These are phyloP conservation scores for Rhizophora apiculata DNA, from an alignment of 345 rosid species.

Conservation along the genomic window DNA sequence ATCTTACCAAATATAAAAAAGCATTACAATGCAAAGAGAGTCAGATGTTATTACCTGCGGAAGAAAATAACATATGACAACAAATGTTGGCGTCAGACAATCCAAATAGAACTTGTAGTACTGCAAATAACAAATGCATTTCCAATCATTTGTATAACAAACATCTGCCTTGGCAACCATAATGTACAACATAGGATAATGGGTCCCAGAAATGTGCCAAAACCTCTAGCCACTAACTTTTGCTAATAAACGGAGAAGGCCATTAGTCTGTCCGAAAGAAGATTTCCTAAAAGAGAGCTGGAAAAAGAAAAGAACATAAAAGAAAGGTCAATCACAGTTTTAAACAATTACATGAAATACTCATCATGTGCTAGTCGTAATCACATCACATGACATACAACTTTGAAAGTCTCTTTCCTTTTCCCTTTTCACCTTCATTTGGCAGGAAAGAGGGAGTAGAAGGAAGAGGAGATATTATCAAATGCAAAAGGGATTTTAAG, in stretches of 20 bases:
- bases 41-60: constrained; percentile 56
- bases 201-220: neutral
- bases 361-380: neutral
- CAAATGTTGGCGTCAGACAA: constrained; percentile 43
- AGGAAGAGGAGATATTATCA: no score
- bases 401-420: no score
- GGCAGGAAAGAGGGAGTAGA: no score
- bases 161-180: constrained; percentile 8
- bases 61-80: constrained; percentile 43
- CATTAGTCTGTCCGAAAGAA: constrained; percentile 36
- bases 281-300: constrained; percentile 56
- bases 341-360: neutral
- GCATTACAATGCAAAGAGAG: neutral
- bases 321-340: neutral
- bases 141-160: constrained; percentile 9
- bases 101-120: constrained; percentile 53
- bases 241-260: constrained; percentile 35
- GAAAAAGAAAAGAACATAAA: constrained; percentile 1
- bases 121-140: constrained; percentile 36
- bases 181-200: neutral
- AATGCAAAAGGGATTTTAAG: no score
- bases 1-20: neutral
- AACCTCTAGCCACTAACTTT: constrained; percentile 45
- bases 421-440: no score
- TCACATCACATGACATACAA: no score